Evolutionary conservation across 108 stramenopile genomes (phyloP).

Genomic region (Discostella pseudostelligera): DNA sequence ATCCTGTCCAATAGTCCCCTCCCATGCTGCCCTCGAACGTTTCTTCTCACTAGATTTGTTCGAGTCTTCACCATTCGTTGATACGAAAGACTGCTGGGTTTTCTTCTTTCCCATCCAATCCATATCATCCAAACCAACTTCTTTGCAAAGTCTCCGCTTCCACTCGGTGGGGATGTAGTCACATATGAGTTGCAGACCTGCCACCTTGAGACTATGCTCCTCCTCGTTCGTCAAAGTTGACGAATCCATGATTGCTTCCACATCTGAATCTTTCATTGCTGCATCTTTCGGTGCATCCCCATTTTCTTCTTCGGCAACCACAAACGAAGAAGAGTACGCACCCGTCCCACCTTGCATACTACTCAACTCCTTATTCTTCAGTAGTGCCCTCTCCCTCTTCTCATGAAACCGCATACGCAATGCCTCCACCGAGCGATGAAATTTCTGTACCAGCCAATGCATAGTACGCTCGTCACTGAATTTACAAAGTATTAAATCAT

Average conservation of each 20-base stretch:
- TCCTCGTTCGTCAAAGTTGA: constrained; percentile 22
- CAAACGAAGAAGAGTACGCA: constrained; percentile 44
- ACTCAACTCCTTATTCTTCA: constrained; percentile 1
- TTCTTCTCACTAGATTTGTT: constrained; percentile 10
- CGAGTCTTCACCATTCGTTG: neutral
- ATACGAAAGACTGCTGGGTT: neutral
- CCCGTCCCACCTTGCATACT: constrained; percentile 21
- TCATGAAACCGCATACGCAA: constrained; percentile 22
- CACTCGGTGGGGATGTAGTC: constrained; percentile 58
- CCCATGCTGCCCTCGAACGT: constrained; percentile 36
- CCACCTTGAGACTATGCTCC: constrained; percentile 10
- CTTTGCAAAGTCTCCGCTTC: constrained; percentile 45
- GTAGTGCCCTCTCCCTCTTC: constrained; percentile 9
- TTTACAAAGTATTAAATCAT: constrained; percentile 56
- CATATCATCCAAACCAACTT: constrained; percentile 25
- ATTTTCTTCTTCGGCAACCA: constrained; percentile 32
- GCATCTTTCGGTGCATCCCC: constrained; percentile 10
- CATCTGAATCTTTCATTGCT: neutral
- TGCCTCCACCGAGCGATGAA: constrained; percentile 37
- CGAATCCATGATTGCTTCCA: neutral
- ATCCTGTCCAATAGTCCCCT: constrained; percentile 44
- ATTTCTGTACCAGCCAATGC: constrained; percentile 60
- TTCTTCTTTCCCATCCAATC: constrained; percentile 40
- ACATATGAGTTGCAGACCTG: constrained; percentile 57
- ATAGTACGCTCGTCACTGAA: constrained; percentile 48